A percentile compares a stretch with the other conserved stretches of the same genome.
phyloP scores from a whole-genome alignment of 2,329 filamentous ascomycete genomes.

The Trichoderma sp. region DNA sequence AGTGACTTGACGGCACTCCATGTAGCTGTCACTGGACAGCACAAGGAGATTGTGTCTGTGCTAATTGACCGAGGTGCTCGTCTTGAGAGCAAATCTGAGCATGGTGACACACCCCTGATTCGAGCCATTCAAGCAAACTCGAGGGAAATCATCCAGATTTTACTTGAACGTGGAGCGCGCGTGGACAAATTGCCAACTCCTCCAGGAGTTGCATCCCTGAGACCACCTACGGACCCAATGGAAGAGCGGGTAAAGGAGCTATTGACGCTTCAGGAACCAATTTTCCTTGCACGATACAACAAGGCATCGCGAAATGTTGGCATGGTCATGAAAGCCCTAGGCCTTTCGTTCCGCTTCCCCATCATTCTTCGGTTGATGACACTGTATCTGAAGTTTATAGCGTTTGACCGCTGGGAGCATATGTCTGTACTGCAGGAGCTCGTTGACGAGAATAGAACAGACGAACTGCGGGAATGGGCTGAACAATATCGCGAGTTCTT shows the following conservation, averaged over 20 bases:
- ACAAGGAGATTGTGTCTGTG: constrained; percentile 7
- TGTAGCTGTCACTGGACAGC: neutral
- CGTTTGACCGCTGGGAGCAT: constrained; percentile 9
- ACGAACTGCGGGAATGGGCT: constrained; percentile 5
- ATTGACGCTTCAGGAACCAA: neutral
- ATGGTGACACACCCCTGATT: neutral
- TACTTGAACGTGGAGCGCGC: neutral
- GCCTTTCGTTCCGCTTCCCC: neutral
- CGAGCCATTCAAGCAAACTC: constrained; percentile 8
- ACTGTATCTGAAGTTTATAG: constrained; percentile 1
- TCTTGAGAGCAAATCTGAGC: constrained; percentile 2
- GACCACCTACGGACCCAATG: neutral
- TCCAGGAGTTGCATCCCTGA: neutral
- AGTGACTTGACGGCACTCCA: neutral
- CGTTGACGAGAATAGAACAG: constrained; percentile 8
- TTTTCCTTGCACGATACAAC: constrained; percentile 7
- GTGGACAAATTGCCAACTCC: neutral
- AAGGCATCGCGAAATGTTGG: neutral
- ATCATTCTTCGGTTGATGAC: neutral
- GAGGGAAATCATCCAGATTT: constrained; percentile 4
- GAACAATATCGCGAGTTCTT: constrained; percentile 10
- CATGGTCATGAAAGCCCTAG: neutral
- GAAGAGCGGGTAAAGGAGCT: constrained; percentile 3
- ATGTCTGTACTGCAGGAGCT: constrained; percentile 11
- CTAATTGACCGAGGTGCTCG: neutral